phyloP scores from a whole-genome alignment of 2,329 filamentous ascomycete genomes.

The Penicillium sp. region DNA sequence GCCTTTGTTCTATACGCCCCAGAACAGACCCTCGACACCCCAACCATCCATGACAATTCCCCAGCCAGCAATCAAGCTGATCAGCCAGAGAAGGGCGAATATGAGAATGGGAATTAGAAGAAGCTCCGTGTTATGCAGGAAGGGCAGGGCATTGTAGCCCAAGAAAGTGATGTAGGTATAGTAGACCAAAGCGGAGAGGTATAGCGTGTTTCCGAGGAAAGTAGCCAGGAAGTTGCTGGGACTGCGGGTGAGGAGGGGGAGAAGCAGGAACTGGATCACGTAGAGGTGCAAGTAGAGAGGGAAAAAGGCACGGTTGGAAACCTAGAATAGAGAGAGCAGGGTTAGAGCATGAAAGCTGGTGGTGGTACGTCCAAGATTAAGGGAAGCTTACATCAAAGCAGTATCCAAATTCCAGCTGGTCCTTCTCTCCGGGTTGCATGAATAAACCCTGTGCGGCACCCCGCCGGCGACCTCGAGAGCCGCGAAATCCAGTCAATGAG shows the following conservation, averaged over 20 bases:
- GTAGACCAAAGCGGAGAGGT: constrained; percentile 67
- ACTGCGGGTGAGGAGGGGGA: constrained; percentile 58
- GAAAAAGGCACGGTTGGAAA: constrained; percentile 69
- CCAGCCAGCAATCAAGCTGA: constrained; percentile 53
- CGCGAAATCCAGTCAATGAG: constrained; percentile 51
- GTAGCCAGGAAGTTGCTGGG: constrained; percentile 50
- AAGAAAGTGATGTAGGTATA: constrained; percentile 72
- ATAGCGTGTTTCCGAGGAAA: constrained; percentile 68
- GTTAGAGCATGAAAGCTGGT: neutral
- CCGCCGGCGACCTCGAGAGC: constrained; percentile 52
- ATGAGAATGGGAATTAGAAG: constrained; percentile 66
- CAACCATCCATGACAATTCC: constrained; percentile 50
- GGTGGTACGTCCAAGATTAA: neutral
- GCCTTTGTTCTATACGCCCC: constrained; percentile 46
- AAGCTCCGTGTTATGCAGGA: constrained; percentile 69
- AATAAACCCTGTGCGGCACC: constrained; percentile 61
- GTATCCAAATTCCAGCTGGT: constrained; percentile 71
- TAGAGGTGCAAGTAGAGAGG: constrained; percentile 70
- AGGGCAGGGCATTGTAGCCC: constrained; percentile 70
- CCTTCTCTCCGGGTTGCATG: constrained; percentile 58
- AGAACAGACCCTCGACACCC: constrained; percentile 49
- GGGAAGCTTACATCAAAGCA: constrained; percentile 65
- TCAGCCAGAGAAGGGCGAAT: constrained; percentile 63
- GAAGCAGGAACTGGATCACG: constrained; percentile 68
- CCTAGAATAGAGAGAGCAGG: constrained; percentile 42